Evolutionary conservation across 192 early-diverging fungal species (phyloP).

Genomic region (Lunasporangiospora selenospora): DNA sequence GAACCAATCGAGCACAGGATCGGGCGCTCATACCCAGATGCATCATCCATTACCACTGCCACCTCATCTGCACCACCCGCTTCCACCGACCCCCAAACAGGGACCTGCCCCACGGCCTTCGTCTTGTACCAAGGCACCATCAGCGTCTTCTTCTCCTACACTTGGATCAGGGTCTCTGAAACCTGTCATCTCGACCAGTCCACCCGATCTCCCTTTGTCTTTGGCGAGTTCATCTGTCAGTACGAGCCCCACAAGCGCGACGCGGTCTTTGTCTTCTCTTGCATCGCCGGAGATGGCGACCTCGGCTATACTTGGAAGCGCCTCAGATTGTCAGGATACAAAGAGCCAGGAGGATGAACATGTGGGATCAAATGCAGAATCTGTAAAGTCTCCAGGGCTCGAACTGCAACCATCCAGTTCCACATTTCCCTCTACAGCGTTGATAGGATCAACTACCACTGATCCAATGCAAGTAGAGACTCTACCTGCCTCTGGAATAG

Average conservation of each 20-base stretch:
- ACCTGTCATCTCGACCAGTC: slow-evolving; percentile 4
- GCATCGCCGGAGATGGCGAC: neutral
- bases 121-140: neutral
- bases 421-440: too few species aligned
- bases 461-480: too few species aligned
- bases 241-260: neutral
- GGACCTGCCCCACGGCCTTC: slow-evolving; percentile 1
- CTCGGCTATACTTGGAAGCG: neutral
- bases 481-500: too few species aligned
- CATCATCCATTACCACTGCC: slow-evolving; percentile 16
- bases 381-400: too few species aligned
- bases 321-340: neutral
- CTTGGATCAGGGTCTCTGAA: neutral
- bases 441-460: too few species aligned
- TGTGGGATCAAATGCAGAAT: too few species aligned
- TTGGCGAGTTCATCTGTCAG: neutral
- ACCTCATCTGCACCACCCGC: slow-evolving; percentile 15
- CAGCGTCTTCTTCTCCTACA: neutral
- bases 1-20: neutral
- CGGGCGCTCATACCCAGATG: slow-evolving; percentile 1
- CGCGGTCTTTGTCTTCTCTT: too few species aligned
- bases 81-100: slow-evolving; percentile 8
- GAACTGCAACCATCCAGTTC: too few species aligned
- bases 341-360: neutral
- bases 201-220: neutral